Evolutionary conservation across 2,329 filamentous ascomycete species (phyloP).

Genomic region (Hirsutella rhossiliensis): DNA sequence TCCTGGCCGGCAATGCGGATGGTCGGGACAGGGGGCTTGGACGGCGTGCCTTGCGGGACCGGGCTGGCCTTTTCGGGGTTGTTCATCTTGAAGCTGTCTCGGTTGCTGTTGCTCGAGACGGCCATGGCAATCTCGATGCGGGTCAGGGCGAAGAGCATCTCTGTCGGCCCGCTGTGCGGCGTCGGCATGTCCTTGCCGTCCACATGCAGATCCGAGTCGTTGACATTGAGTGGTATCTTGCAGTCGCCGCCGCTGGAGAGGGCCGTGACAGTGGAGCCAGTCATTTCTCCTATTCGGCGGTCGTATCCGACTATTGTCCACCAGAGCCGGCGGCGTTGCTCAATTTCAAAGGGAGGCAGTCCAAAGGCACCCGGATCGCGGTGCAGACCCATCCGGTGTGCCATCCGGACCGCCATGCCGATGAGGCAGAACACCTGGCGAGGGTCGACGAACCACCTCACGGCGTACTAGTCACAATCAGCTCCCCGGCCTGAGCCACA

Average conservation of each 20-base stretch:
- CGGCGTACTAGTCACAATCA: constrained; percentile 20
- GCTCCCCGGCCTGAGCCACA: not conserved
- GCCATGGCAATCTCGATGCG: constrained; percentile 45
- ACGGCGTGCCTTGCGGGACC: not conserved
- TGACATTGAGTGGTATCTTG: constrained; percentile 47
- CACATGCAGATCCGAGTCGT: constrained; percentile 46
- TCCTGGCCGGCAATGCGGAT: constrained; percentile 37
- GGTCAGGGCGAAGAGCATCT: constrained; percentile 48
- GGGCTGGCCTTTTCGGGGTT: constrained; percentile 14
- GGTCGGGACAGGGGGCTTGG: constrained; percentile 11
- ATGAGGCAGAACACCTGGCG: constrained; percentile 36
- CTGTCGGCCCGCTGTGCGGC: constrained; percentile 38
- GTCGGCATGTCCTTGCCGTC: constrained; percentile 42
- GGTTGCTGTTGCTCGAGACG: constrained; percentile 33
- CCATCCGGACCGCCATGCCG: constrained; percentile 54
- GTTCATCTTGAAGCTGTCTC: constrained; percentile 19
- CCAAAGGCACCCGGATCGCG: constrained; percentile 43
- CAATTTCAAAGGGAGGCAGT: constrained; percentile 47
- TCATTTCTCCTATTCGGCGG: constrained; percentile 54
- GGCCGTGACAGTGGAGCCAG: constrained; percentile 44
- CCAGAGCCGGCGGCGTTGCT: constrained; percentile 62
- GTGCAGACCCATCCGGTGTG: constrained; percentile 57
- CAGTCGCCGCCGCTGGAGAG: constrained; percentile 42
- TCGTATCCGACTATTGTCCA: constrained; percentile 62
- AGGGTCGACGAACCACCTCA: constrained; percentile 48